Base-by-base conservation (phyloP, 2,329 filamentous ascomycete species). In the Penicillium sp. region DNA sequence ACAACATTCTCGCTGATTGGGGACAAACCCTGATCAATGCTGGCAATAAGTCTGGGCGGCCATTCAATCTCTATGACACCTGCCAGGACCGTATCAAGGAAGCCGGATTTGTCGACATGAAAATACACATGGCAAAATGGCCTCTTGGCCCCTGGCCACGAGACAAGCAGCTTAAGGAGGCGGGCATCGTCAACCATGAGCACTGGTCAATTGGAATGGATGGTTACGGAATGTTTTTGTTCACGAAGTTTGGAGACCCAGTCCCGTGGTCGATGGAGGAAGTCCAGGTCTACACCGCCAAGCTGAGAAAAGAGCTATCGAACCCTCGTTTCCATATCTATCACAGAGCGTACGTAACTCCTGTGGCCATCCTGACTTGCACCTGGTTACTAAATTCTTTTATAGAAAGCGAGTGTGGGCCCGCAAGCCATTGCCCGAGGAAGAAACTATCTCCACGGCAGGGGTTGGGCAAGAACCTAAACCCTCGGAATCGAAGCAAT, bases 151-250 rank as follows among this genome's bases (percentile, higher is more conserved):
- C 60, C 3, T 71, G 68, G 69, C 57, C 63, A 1, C 65, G 55
- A 29, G 64, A 70, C 30, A 48, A 55, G 7, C 27, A 51, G 6
- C 49, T 69, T 23, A 68, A 70, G 43, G 58, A 68, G 43, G 61
- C 82, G 1, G 81, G 80, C 1, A 52, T 56, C n/a, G 75, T 62
- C 20, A 51, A 61, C 18, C 51, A 54, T 18, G 42, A 47, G 3
- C 64, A 67, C 10, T 67, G 65, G 65, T 56, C 51, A 9, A 42
- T 60, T 29, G 65, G 56, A 10, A 29, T 67, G 9, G 63, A 67
- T 33, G 65, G 65, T 2, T 67, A 58, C 55, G 64, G 63, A 1
- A 62, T 67, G 61, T 66, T 58, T 48, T 48, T 67, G 26, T 54
- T 67, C 20, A 67, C 60, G 2, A 55, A 62, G 13, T 62, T 49